These are phyloP conservation scores for Neoscytalidium dimidiatum DNA, from an alignment of 2,329 filamentous ascomycete species.

Conservation along the genomic window DNA sequence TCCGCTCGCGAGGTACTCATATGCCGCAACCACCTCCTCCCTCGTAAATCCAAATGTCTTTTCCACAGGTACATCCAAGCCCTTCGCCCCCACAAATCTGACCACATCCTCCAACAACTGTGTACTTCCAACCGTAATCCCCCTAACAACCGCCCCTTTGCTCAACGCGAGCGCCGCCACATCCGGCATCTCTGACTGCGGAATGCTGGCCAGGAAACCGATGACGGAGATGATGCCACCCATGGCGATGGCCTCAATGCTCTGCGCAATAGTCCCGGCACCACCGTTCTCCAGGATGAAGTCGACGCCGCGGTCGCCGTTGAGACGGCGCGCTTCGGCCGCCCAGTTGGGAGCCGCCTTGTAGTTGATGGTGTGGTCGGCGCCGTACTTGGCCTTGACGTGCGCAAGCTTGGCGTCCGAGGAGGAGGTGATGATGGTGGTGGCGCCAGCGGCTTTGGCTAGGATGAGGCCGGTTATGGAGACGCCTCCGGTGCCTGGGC, in stretches of 20 bases:
- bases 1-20: conserved; percentile 27
- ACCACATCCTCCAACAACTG: conserved; percentile 39
- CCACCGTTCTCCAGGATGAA: conserved; percentile 45
- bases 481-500: conserved; percentile 16
- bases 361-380: conserved; percentile 54
- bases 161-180: conserved; percentile 30
- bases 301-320: conserved; percentile 46
- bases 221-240: conserved; percentile 4
- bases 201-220: conserved; percentile 9
- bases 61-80: conserved; percentile 34
- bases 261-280: conserved; percentile 44
- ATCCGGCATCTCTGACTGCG: conserved; percentile 34
- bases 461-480: conserved; percentile 29
- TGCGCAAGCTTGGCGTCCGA: conserved; percentile 50
- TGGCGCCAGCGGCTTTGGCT: conserved; percentile 49
- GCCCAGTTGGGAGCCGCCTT: conserved; percentile 49
- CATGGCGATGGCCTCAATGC: conserved; percentile 25
- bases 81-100: conserved; percentile 30
- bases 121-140: conserved; percentile 38
- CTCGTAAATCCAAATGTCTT: conserved; percentile 36
- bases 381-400: conserved; percentile 41
- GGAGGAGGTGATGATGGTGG: conserved; percentile 52
- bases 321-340: conserved; percentile 46
- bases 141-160: conserved; percentile 38
- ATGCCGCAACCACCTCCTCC: conserved; percentile 33